A percentile compares a stretch with the other conserved stretches of the same genome.
Evolutionary conservation across 352 stramenopile species (phyloP).

Genomic region (Phytophthora brassicae): DNA sequence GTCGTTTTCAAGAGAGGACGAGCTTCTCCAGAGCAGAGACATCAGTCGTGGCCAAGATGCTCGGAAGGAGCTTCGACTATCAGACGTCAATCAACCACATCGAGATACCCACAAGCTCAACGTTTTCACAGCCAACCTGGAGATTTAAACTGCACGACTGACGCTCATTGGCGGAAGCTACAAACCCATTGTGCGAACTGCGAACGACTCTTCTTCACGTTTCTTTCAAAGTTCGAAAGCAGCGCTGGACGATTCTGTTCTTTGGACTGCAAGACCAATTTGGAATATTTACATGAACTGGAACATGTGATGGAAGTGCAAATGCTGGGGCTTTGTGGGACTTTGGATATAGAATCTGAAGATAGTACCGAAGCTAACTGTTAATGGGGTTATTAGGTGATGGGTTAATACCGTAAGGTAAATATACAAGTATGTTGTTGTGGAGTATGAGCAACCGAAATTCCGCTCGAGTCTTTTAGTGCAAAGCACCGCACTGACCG

Average conservation of each 20-base stretch:
- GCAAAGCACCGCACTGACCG: no score
- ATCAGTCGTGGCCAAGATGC: not conserved
- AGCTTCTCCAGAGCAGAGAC: not conserved
- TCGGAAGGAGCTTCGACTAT: not conserved
- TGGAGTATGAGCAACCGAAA: no score
- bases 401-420: no score
- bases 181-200: constrained; percentile 29
- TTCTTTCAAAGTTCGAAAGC: constrained; percentile 13
- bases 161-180: constrained; percentile 14
- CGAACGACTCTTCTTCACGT: constrained; percentile 24
- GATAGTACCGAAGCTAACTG: not conserved
- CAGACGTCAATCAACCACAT: no score
- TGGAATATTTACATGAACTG: constrained; percentile 32
- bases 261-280: constrained; percentile 47
- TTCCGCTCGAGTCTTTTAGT: no score
- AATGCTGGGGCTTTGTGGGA: constrained; percentile 13
- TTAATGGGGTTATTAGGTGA: no score
- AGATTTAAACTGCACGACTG: no score
- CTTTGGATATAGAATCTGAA: no score
- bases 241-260: constrained; percentile 32
- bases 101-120: no score
- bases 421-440: no score
- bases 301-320: constrained; percentile 33
- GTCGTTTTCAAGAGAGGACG: not conserved
- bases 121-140: no score